Conservation (phyloP, 208 protist genomes). For the Leishmania turanica region DNA sequence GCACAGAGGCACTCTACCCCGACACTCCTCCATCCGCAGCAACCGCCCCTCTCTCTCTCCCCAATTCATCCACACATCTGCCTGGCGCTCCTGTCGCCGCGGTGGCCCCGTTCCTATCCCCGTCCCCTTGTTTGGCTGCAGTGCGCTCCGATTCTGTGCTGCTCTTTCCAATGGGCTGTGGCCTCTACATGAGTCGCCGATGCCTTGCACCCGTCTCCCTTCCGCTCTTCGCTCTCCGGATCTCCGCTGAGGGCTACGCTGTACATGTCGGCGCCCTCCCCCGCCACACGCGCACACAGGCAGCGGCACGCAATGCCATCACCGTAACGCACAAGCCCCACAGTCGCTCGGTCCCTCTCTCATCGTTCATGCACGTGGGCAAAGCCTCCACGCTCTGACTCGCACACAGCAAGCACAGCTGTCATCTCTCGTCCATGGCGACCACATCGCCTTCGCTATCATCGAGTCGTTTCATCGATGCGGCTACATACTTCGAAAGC, state of each 20-base stretch:
- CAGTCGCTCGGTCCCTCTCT: background rate
- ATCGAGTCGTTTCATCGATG: background rate
- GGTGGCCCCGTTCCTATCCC: background rate
- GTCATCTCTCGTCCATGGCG: background rate
- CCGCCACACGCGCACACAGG: background rate
- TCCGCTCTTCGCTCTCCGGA: background rate
- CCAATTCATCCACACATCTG: background rate
- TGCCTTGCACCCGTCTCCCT: background rate
- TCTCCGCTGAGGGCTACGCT: background rate
- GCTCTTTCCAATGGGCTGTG: background rate
- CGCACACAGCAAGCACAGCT: background rate
- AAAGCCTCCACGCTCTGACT: background rate
- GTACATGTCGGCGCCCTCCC: background rate
- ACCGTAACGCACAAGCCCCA: background rate
- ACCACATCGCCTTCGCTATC: background rate
- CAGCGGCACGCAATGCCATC: background rate
- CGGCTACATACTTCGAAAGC: conserved; percentile 7
- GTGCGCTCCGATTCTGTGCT: background rate
- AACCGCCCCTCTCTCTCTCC: background rate
- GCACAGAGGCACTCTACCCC: background rate
- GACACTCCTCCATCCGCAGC: background rate
- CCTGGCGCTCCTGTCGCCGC: background rate
- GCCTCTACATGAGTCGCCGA: background rate
- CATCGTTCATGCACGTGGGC: background rate
- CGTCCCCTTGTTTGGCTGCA: background rate